Evolutionary conservation across 768 basidiomycete genomes (phyloP).

Genomic region (Clitopilus passeckerianus): DNA sequence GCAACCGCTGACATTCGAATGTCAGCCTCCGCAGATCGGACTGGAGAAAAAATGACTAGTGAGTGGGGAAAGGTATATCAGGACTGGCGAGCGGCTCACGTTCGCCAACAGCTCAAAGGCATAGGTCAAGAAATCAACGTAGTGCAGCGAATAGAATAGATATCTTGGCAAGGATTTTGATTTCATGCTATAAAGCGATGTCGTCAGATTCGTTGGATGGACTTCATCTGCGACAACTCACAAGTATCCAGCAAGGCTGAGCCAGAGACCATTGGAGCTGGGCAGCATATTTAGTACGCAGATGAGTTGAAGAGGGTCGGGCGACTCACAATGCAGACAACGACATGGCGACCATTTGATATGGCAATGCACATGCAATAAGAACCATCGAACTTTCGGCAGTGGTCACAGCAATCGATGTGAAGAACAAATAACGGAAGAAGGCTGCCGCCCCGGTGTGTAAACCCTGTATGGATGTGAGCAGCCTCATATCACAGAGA

Average conservation of each 20-base stretch:
- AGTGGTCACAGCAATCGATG: slow-evolving; percentile 47
- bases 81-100: slow-evolving; percentile 14
- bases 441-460: slow-evolving; percentile 42
- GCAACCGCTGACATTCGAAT: slow-evolving; percentile 32
- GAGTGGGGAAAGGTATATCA: slow-evolving; percentile 14
- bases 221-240: slow-evolving; percentile 7
- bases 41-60: slow-evolving; percentile 18
- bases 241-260: slow-evolving; percentile 47
- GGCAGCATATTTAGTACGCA: neutral
- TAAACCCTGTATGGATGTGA: slow-evolving; percentile 29
- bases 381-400: slow-evolving; percentile 49
- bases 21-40: slow-evolving; percentile 43
- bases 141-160: slow-evolving; percentile 55
- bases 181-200: slow-evolving; percentile 34
- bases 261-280: slow-evolving; percentile 50
- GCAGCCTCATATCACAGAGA: neutral
- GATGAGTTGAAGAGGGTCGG: neutral
- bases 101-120: slow-evolving; percentile 31
- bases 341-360: slow-evolving; percentile 59
- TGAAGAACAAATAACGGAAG: slow-evolving; percentile 49
- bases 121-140: slow-evolving; percentile 47
- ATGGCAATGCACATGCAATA: slow-evolving; percentile 44
- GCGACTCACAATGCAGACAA: slow-evolving; percentile 37
- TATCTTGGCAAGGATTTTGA: slow-evolving; percentile 48
- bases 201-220: slow-evolving; percentile 4